Evolutionary conservation across 129 eudicot genomes (phyloP).

Genomic region (Ambrosia trifida): DNA sequence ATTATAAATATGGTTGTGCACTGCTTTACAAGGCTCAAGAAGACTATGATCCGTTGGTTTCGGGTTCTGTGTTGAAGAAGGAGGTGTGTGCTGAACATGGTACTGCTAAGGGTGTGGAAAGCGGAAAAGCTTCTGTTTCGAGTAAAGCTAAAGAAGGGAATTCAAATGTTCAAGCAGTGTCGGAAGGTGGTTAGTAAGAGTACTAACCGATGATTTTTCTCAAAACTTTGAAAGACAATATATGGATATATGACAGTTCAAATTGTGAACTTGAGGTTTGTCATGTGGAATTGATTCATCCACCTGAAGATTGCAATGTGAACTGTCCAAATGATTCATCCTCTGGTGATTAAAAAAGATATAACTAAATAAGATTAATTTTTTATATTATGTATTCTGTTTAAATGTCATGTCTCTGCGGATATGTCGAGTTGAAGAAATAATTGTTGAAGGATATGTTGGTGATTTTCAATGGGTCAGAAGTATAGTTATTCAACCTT

Average conservation of each 20-base stretch:
- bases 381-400: slow-evolving; percentile 13
- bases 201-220: slow-evolving; percentile 20
- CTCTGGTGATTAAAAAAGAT: slow-evolving; percentile 63
- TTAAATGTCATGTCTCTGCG: slow-evolving; percentile 33
- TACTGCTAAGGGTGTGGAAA: too few relatives aligned
- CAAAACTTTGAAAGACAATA: slow-evolving; percentile 24
- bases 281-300: slow-evolving; percentile 81
- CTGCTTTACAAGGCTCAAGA: too few relatives aligned
- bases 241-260: slow-evolving; percentile 39
- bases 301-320: slow-evolving; percentile 90
- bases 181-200: too few relatives aligned
- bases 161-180: too few relatives aligned
- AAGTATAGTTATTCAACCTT: slow-evolving; percentile 50
- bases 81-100: too few relatives aligned
- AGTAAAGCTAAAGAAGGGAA: too few relatives aligned
- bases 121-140: too few relatives aligned
- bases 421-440: slow-evolving; percentile 92
- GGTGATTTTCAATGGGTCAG: slow-evolving; percentile 86
- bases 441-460: slow-evolving; percentile 83
- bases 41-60: too few relatives aligned
- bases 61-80: too few relatives aligned
- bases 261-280: slow-evolving; percentile 73
- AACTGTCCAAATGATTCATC: slow-evolving; percentile 82
- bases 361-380: slow-evolving; percentile 20
- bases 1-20: too few relatives aligned